Evolutionary conservation across 306 rosid genomes (phyloP), one percentile per base, ranked within the genome.

Genomic region (Prunus dulcis): DNA sequence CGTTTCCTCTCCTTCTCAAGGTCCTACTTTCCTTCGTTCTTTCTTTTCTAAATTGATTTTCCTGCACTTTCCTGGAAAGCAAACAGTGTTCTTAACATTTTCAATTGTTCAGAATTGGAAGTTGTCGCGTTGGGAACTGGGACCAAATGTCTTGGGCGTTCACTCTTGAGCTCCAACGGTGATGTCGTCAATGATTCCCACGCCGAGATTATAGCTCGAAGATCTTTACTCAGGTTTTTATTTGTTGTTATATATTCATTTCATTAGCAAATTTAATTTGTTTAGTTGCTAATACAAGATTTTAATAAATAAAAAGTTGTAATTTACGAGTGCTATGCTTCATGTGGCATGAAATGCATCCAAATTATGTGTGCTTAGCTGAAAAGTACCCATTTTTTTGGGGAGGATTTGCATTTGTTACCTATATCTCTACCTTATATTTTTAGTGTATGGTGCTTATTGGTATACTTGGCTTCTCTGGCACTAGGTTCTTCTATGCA

Each of bases 61-160:
- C 55, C 75, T 83, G 32, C 63, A 1, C n/a, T 30, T 65, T 61
- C 41, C 19, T 15, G 63, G 69, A 75, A 69, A 13, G 17, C 60
- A 68, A 56, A 67, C 76, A 66, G 10, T n/a, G 2, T 27, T 58
- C 47, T 18, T 69, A 23, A 38, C 4, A 19, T 15, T 60, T 18
- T 65, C 68, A 57, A 45, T 30, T 69, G 70, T 74, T 64, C 84
- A 93, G 98, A 88, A 1, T 74, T 87, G 80, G 86, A 89, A 74
- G 97, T 92, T 65, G 91, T 92, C 52, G 91, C 93, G 6, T 57
- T 95, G 73, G 98, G 97, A 68, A 92, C 98, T 17, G 98, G 98
- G 66, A 92, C 97, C 20, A 95, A 95, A 81, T 95, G 97, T 70
- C 79, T 92, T 23, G 97, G 97, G 43, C 90, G 91, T n/a, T 92